These are phyloP conservation scores for Phytophthora megakarya DNA, from an alignment of 352 stramenopile species.

Conservation along the genomic window DNA sequence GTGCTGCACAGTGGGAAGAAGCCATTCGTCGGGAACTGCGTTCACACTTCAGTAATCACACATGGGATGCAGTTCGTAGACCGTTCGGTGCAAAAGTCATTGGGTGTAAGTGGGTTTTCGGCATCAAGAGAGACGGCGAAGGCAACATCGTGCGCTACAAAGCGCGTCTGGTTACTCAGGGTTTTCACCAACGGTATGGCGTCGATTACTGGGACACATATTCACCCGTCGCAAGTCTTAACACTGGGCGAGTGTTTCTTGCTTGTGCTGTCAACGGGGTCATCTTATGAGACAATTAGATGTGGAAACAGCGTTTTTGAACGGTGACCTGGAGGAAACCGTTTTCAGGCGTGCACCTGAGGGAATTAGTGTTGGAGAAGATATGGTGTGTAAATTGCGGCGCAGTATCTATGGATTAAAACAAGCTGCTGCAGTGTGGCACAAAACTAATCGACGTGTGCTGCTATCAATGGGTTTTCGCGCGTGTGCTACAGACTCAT, in stretches of 20 bases:
- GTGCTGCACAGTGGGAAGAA: conserved; percentile 14
- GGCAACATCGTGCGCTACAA: conserved; percentile 32
- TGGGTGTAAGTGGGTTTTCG: conserved; percentile 20
- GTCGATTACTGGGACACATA: conserved; percentile 36
- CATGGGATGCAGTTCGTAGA: conserved; percentile 12
- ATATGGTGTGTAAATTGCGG: conserved; percentile 31
- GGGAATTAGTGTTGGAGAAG: conserved; percentile 12
- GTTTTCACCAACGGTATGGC: conserved; percentile 28
- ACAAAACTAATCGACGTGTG: conserved; percentile 22
- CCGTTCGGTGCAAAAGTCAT: conserved; percentile 6
- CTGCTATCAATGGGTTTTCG: background rate
- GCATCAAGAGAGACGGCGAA: conserved; percentile 20
- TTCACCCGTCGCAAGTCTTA: conserved; percentile 31
- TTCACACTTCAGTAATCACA: conserved; percentile 18
- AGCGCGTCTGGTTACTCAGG: conserved; percentile 28
- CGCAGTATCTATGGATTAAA: conserved; percentile 46
- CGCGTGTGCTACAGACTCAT: conserved; percentile 1
- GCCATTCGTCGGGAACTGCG: conserved; percentile 1
- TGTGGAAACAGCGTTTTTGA: conserved; percentile 17
- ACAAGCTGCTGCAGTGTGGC: conserved; percentile 38
- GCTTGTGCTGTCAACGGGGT: background rate
- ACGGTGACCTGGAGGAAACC: conserved; percentile 33
- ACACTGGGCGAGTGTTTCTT: conserved; percentile 34
- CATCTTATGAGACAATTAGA: too few relatives aligned
- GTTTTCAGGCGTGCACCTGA: conserved; percentile 30